Evolutionary conservation across 768 basidiomycete genomes (phyloP).

Genomic region (Punctularia strigosozonata): DNA sequence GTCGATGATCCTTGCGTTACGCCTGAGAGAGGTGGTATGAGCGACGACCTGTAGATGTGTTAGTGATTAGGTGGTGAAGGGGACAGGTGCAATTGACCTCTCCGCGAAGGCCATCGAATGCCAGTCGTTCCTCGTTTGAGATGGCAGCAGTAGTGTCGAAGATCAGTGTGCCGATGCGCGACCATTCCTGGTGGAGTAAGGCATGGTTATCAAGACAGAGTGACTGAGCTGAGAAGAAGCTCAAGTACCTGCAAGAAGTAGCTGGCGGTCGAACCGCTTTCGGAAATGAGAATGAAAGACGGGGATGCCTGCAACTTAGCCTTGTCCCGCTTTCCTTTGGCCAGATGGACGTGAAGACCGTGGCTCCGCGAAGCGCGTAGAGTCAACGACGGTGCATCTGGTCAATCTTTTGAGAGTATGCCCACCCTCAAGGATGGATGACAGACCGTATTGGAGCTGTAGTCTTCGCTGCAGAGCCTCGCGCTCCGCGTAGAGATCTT

Average conservation of each 20-base stretch:
- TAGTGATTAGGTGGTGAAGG: neutral
- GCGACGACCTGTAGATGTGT: constrained; percentile 42
- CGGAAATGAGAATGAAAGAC: constrained; percentile 46
- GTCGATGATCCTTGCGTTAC: constrained; percentile 70
- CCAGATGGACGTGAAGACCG: constrained; percentile 69
- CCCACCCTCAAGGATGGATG: neutral
- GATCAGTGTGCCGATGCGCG: constrained; percentile 58
- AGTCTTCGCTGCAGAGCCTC: constrained; percentile 43
- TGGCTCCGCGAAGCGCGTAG: constrained; percentile 55
- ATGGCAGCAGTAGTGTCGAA: constrained; percentile 44
- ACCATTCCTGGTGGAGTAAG: constrained; percentile 46
- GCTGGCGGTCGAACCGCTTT: constrained; percentile 51
- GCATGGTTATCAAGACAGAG: constrained; percentile 1
- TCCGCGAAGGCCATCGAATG: constrained; percentile 55
- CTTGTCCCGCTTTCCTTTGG: constrained; percentile 52
- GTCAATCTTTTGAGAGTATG: neutral
- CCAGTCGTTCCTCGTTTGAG: constrained; percentile 50
- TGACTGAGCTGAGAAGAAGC: neutral
- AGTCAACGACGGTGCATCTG: constrained; percentile 64
- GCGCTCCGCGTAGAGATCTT: constrained; percentile 30
- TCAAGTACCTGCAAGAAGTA: constrained; percentile 52
- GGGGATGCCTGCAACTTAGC: constrained; percentile 31
- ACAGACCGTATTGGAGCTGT: constrained; percentile 42
- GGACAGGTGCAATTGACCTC: constrained; percentile 33
- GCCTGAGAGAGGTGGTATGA: constrained; percentile 42